These are phyloP conservation scores for Xylaria intraflava DNA, from an alignment of 495 filamentous ascomycete genomes.

Conservation along the genomic window DNA sequence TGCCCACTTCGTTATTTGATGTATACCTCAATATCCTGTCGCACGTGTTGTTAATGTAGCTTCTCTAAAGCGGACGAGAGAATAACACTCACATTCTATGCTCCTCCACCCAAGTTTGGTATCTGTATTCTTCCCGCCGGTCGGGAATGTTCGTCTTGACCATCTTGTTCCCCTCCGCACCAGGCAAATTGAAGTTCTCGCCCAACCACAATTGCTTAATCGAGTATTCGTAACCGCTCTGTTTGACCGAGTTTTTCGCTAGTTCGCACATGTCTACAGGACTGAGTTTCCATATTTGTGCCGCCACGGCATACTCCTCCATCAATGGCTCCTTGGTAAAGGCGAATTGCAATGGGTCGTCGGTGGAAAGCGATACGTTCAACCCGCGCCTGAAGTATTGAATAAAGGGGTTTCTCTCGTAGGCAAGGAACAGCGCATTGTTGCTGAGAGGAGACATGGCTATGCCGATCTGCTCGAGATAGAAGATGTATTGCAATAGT, in stretches of 20 bases:
- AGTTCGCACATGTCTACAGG: conserved; percentile 98
- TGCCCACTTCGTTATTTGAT: conserved; percentile 16
- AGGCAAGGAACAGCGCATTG: conserved; percentile 93
- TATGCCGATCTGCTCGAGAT: conserved; percentile 95
- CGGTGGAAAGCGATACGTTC: conserved; percentile 93
- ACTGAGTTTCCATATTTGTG: conserved; percentile 96
- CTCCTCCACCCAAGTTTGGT: conserved; percentile 78
- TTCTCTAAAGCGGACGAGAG: not conserved
- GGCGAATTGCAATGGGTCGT: conserved; percentile 95
- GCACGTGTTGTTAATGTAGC: conserved; percentile 4
- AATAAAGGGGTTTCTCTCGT: conserved; percentile 93
- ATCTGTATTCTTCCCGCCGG: conserved; percentile 78
- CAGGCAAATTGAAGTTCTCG: conserved; percentile 60
- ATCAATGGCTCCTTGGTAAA: conserved; percentile 98
- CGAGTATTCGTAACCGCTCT: conserved; percentile 86
- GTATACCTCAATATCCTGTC: conserved; percentile 46
- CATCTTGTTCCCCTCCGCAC: conserved; percentile 77
- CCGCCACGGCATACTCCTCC: conserved; percentile 95
- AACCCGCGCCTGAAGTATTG: conserved; percentile 91
- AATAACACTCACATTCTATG: conserved; percentile 60
- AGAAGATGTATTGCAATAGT: conserved; percentile 92
- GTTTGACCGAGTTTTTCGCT: conserved; percentile 87
- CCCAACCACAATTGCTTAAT: conserved; percentile 91
- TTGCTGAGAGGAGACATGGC: conserved; percentile 98
- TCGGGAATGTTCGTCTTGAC: conserved; percentile 95